Conservation (phyloP, 306 rosid genomes). For the Hippophae rhamnoides region DNA sequence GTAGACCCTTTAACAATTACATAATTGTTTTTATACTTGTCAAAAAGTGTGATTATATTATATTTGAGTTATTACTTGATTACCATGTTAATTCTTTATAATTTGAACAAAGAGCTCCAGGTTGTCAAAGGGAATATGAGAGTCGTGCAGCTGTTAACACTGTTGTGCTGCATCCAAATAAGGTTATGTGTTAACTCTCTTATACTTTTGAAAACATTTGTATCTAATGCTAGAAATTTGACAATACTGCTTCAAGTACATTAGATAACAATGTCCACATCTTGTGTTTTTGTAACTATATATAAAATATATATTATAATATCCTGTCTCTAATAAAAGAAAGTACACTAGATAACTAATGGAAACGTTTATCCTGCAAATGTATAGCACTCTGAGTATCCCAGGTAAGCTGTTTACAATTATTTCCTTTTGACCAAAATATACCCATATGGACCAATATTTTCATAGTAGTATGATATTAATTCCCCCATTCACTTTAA, state of each 20-base stretch:
- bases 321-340: neutral
- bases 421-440: neutral
- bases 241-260: no score
- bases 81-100: conserved; percentile 10
- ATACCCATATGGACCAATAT: no score
- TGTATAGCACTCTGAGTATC: conserved; percentile 4
- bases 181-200: conserved; percentile 39
- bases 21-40: neutral
- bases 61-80: conserved; percentile 3
- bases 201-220: conserved; percentile 10
- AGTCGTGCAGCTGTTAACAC: conserved; percentile 97
- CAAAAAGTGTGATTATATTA: neutral
- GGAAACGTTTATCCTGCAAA: conserved; percentile 9
- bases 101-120: conserved; percentile 69
- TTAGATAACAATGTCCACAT: no score
- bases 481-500: no score
- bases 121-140: conserved; percentile 98
- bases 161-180: conserved; percentile 95
- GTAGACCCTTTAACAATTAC: conserved; percentile 23
- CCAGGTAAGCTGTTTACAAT: neutral
- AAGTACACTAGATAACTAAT: neutral
- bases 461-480: no score
- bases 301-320: no score
- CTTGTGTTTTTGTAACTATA: no score
- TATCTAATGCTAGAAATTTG: conserved; percentile 1